phyloP scores from a whole-genome alignment of 1,284 basidiomycete genomes.

The Irpex sp. region DNA sequence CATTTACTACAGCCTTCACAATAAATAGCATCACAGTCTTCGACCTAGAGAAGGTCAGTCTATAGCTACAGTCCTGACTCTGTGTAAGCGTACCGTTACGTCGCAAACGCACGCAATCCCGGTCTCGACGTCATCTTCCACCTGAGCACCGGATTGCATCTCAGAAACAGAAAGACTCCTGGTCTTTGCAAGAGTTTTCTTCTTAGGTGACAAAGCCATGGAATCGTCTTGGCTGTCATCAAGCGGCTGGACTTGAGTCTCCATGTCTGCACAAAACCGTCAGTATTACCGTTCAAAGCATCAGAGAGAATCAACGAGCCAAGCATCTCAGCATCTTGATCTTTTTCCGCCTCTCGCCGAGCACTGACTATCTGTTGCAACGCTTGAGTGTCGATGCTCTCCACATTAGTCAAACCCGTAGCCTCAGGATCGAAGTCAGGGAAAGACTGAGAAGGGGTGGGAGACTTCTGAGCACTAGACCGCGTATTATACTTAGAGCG shows the following conservation, averaged over 20 bases:
- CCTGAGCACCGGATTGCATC: slow-evolving; percentile 11
- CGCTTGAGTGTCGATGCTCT: slow-evolving; percentile 34
- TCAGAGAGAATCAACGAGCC: slow-evolving; percentile 22
- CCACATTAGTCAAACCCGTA: slow-evolving; percentile 5
- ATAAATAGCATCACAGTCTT: slow-evolving; percentile 44
- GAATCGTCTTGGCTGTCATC: slow-evolving; percentile 23
- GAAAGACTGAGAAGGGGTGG: slow-evolving; percentile 33
- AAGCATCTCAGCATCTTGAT: slow-evolving; percentile 38
- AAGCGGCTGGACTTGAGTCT: slow-evolving; percentile 33
- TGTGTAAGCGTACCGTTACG: slow-evolving; percentile 37
- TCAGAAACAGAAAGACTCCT: not conserved
- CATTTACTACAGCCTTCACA: slow-evolving; percentile 67
- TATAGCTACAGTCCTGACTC: not conserved
- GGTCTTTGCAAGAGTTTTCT: not conserved
- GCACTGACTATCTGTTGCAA: slow-evolving; percentile 34
- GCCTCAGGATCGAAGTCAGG: slow-evolving; percentile 10
- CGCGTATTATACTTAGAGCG: not conserved
- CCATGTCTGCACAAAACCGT: slow-evolving; percentile 31
- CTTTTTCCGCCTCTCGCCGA: slow-evolving; percentile 17
- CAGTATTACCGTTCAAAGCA: not conserved
- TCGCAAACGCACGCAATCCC: slow-evolving; percentile 58
- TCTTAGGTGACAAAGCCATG: slow-evolving; percentile 31
- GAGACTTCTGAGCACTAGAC: not conserved
- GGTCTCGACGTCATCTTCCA: slow-evolving; percentile 16
- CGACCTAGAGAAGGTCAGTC: slow-evolving; percentile 29